Evolutionary conservation across 2,329 filamentous ascomycete species (phyloP), one percentile per base, ranked within the genome.

Genomic region (Sporothrix brasiliensis): DNA sequence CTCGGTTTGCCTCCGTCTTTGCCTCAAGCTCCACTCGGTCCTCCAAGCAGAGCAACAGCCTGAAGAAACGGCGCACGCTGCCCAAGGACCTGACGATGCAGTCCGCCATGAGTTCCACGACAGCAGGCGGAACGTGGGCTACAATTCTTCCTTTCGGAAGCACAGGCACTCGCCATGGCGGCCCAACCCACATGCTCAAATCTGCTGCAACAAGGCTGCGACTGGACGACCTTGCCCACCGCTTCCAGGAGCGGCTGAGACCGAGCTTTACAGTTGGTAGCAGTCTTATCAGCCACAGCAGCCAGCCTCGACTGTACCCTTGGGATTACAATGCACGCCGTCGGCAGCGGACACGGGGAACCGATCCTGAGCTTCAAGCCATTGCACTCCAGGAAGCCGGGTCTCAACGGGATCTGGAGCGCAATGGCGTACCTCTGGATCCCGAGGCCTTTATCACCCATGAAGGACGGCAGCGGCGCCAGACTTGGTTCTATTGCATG

Each of bases 401-500:
- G 19, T 7, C 39, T 19, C 24, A 21, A 49, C 67, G 30, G n/a
- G 69, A 74, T 44, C 16, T 73, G 9, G 73, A 73, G 52, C 65
- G 67, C 6, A 67, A 10, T 2, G 74, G 73, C 5, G 71, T 74
- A 63, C 75, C 72, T 10, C 54, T 73, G 30, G 73, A 76, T 14
- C 68, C 75, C 7, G 75, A 75, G 16, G 72, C 72, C 4, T 78
- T 77, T 58, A 67, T 79, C 19, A 77, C 77, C 2, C 74, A 69
- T 52, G 74, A 77, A 24, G 73, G 75, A 0, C 75, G 79, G 16
- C 72, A 73, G 19, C 77, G 77, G 14, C 80, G 81, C 21, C 75
- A 74, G 3, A 69, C 71, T 0, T 80, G 82, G 67, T 86, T 85
- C 73, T 74, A 77, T 10, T 56, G 75, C 14, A 79, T 85, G 72